Conservation (phyloP, 257 asterid species). For the Cinchona pubescens region DNA sequence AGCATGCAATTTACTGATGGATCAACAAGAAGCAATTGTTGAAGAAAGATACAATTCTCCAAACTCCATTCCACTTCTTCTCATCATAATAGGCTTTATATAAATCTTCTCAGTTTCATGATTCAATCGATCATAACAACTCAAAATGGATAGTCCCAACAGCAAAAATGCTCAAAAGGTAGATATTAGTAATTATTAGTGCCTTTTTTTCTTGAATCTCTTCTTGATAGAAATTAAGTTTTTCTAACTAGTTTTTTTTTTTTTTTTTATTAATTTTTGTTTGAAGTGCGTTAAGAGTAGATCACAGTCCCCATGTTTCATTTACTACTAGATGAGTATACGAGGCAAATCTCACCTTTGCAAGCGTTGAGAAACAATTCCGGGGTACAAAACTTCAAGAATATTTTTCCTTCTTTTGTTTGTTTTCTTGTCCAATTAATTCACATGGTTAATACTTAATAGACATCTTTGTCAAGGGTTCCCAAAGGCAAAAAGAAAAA, state of each 20-base stretch:
- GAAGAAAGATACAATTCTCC: constrained; percentile 31
- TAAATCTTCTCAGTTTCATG: constrained; percentile 7
- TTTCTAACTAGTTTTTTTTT: neutral
- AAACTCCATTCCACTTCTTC: constrained; percentile 21
- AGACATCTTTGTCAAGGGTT: neutral
- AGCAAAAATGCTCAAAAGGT: constrained; percentile 28
- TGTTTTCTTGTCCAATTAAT: neutral
- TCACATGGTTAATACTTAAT: neutral
- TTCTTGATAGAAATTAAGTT: neutral
- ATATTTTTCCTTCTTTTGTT: neutral
- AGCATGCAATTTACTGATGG: constrained; percentile 26
- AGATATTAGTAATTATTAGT: constrained; percentile 1
- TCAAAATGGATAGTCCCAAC: constrained; percentile 27
- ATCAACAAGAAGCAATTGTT: constrained; percentile 24
- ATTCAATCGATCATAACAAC: constrained; percentile 8
- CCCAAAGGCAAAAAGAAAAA: too few species aligned
- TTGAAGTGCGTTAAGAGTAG: constrained; percentile 17
- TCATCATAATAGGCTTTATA: constrained; percentile 12
- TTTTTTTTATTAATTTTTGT: neutral
- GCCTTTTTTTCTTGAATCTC: neutral
- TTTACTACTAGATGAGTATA: constrained; percentile 22
- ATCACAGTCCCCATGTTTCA: constrained; percentile 24
- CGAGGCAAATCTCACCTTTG: constrained; percentile 22
- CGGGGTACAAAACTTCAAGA: constrained; percentile 19
- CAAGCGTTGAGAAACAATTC: constrained; percentile 23